Evolutionary conservation across 129 eudicot species (phyloP).

Genomic region (Glebionis coronaria): DNA sequence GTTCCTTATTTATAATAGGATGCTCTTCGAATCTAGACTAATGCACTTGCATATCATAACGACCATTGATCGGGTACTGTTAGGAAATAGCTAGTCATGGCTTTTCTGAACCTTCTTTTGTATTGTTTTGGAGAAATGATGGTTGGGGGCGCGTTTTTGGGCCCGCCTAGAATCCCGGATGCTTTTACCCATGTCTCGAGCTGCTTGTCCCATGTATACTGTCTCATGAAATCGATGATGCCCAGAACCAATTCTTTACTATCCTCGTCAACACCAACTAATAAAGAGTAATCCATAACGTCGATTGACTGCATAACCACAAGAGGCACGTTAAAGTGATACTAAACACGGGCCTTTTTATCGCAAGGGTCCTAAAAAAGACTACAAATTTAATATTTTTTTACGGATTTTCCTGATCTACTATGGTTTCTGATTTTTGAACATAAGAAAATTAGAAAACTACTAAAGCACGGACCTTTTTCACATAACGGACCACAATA

Average conservation of each 20-base stretch:
- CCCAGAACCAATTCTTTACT: slow-evolving; percentile 80
- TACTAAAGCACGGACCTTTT: too few relatives aligned
- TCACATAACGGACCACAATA: too few relatives aligned
- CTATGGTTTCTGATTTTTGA: too few relatives aligned
- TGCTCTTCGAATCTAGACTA: slow-evolving; percentile 9
- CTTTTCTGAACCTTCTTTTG: slow-evolving; percentile 93
- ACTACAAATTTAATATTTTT: not conserved
- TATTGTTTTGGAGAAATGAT: slow-evolving; percentile 88
- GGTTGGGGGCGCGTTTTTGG: slow-evolving; percentile 86
- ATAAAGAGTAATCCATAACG: slow-evolving; percentile 96
- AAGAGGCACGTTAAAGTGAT: not conserved
- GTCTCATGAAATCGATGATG: slow-evolving; percentile 93
- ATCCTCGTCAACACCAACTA: slow-evolving; percentile 93
- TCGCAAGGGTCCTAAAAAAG: not conserved
- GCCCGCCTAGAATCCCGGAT: slow-evolving; percentile 95
- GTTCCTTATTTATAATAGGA: slow-evolving; percentile 7
- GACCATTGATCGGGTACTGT: slow-evolving; percentile 98
- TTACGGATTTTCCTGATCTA: not conserved
- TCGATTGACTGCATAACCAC: slow-evolving; percentile 60
- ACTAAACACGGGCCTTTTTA: not conserved
- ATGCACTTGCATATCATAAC: slow-evolving; percentile 29
- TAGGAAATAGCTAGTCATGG: slow-evolving; percentile 88
- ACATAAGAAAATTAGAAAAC: too few relatives aligned
- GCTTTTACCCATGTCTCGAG: slow-evolving; percentile 99
- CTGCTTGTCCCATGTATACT: slow-evolving; percentile 99